phyloP scores from a whole-genome alignment of 495 filamentous ascomycete species.

The Hypoxylon crocopeplum region DNA sequence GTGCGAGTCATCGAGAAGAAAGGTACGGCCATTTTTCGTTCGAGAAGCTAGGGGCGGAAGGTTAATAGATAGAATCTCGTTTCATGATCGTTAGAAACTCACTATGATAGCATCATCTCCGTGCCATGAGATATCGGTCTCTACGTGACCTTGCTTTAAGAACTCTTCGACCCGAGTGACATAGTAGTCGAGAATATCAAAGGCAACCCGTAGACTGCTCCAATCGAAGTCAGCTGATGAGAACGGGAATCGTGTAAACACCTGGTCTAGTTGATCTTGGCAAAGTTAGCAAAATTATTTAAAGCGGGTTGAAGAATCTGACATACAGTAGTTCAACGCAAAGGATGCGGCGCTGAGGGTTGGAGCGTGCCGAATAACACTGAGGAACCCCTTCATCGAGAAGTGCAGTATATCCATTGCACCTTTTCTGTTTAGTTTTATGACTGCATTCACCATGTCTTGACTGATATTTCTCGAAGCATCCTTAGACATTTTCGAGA shows the following conservation, averaged over 20 bases:
- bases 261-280: slow-evolving; percentile 50
- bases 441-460: slow-evolving; percentile 49
- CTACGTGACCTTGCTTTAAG: slow-evolving; percentile 36
- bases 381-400: slow-evolving; percentile 48
- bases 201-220: slow-evolving; percentile 46
- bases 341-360: slow-evolving; percentile 46
- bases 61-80: background rate
- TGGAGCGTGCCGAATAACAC: slow-evolving; percentile 46
- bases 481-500: slow-evolving; percentile 48
- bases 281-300: slow-evolving; percentile 9
- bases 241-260: slow-evolving; percentile 52
- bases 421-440: slow-evolving; percentile 52
- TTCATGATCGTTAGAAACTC: background rate
- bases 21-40: slow-evolving; percentile 46
- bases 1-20: slow-evolving; percentile 53
- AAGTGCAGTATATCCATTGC: slow-evolving; percentile 53
- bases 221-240: slow-evolving; percentile 49
- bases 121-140: slow-evolving; percentile 39
- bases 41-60: slow-evolving; percentile 35
- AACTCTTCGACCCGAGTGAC: slow-evolving; percentile 47
- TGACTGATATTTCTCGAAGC: slow-evolving; percentile 44
- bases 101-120: slow-evolving; percentile 54
- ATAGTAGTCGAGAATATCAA: slow-evolving; percentile 49
- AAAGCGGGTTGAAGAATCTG: background rate
- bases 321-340: slow-evolving; percentile 49